These are phyloP conservation scores for Yarrowia porcina DNA, from an alignment of 805 yeast genomes.

Conservation along the genomic window DNA sequence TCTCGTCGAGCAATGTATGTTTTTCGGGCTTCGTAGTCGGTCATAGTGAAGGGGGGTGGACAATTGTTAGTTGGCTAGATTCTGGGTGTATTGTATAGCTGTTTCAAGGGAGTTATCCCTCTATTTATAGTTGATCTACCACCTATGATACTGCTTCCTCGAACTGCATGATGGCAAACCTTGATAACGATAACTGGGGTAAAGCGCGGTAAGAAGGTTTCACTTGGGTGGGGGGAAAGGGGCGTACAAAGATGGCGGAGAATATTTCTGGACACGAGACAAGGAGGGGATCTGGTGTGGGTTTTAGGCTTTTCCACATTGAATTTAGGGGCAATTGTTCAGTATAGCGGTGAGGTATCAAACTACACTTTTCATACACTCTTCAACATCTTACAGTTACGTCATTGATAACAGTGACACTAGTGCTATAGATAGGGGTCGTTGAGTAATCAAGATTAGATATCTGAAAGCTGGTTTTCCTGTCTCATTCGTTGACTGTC, in stretches of 20 bases:
- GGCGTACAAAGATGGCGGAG: background rate
- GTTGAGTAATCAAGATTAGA: background rate
- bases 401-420: background rate
- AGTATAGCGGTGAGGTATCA: too few species aligned
- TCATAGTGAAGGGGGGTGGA: background rate
- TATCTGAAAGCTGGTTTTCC: too few species aligned
- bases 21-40: conserved; percentile 19
- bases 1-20: conserved; percentile 2
- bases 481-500: too few species aligned
- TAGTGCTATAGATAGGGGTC: background rate
- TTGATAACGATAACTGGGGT: conserved; percentile 21
- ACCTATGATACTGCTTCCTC: background rate
- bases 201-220: background rate
- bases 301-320: background rate
- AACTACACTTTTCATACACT: too few species aligned
- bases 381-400: background rate
- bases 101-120: too few species aligned
- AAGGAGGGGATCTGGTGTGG: background rate
- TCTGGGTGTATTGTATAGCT: too few species aligned
- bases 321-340: background rate
- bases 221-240: background rate
- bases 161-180: background rate
- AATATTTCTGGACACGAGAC: background rate
- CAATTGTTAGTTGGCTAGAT: background rate
- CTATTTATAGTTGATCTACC: background rate